A percentile compares a stretch with the other conserved stretches of the same genome.
Evolutionary conservation across 2,329 filamentous ascomycete genomes (phyloP).

Genomic region (Seiridium unicorne): DNA sequence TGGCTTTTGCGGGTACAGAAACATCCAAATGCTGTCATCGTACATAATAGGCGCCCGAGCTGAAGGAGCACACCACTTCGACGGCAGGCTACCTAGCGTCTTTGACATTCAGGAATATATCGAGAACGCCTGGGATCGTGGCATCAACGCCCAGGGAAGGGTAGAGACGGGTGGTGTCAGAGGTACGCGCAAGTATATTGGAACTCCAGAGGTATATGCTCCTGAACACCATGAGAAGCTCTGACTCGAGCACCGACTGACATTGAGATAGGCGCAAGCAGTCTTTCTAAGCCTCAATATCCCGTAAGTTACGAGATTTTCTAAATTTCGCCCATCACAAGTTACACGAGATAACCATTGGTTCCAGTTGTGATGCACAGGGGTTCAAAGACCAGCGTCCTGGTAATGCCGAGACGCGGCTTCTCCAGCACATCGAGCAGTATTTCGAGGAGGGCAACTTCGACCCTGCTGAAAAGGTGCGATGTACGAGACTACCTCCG

Average conservation of each 20-base stretch:
- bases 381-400: conserved; percentile 52
- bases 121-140: conserved; percentile 83
- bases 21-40: conserved; percentile 87
- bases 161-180: conserved; percentile 82
- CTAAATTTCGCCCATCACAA: too few relatives aligned
- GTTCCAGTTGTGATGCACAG: conserved; percentile 55
- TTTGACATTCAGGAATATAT: conserved; percentile 83
- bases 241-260: not conserved
- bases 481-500: conserved; percentile 70
- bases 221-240: not conserved
- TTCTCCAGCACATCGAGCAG: conserved; percentile 67
- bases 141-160: conserved; percentile 73
- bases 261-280: conserved; percentile 64
- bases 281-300: conserved; percentile 71
- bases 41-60: conserved; percentile 64
- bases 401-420: conserved; percentile 47
- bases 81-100: conserved; percentile 66
- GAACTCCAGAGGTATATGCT: conserved; percentile 73
- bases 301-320: conserved; percentile 41
- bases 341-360: not conserved
- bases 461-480: conserved; percentile 58
- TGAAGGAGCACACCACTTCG: conserved; percentile 60
- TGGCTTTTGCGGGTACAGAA: conserved; percentile 92
- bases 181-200: conserved; percentile 93
- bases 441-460: conserved; percentile 68